phyloP scores from a whole-genome alignment of 2,329 filamentous ascomycete genomes.

The Thyridium curvatum region DNA sequence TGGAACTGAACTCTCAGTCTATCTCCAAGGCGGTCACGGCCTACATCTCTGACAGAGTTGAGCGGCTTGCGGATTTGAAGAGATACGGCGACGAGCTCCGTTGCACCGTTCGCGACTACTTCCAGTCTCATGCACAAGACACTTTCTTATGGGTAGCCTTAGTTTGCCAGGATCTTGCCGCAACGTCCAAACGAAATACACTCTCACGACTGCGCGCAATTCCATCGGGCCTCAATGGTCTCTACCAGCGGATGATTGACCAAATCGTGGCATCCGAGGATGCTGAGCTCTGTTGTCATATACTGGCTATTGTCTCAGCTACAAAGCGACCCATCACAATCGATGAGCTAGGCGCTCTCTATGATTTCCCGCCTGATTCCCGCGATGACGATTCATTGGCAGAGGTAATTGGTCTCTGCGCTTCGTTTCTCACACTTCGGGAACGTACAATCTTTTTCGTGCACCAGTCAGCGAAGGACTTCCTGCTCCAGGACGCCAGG shows the following conservation, averaged over 20 bases:
- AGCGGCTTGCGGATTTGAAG: slow-evolving; percentile 17
- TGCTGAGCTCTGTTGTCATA: slow-evolving; percentile 18
- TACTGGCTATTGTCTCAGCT: slow-evolving; percentile 23
- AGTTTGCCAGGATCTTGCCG: slow-evolving; percentile 26
- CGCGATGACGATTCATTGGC: slow-evolving; percentile 9
- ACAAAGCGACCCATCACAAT: slow-evolving; percentile 29
- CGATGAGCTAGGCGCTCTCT: slow-evolving; percentile 21
- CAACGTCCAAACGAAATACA: too few relatives aligned
- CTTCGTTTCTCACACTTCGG: slow-evolving; percentile 30
- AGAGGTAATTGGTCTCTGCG: slow-evolving; percentile 24
- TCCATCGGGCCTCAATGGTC: slow-evolving; percentile 23
- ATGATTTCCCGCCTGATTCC: slow-evolving; percentile 7
- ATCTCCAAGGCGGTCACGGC: slow-evolving; percentile 20
- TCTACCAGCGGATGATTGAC: slow-evolving; percentile 31
- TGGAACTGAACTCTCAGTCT: slow-evolving; percentile 28
- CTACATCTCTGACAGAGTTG: slow-evolving; percentile 29
- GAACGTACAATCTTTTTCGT: slow-evolving; percentile 24
- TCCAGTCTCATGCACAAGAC: slow-evolving; percentile 23
- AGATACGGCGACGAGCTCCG: slow-evolving; percentile 13
- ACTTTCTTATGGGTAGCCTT: slow-evolving; percentile 39
- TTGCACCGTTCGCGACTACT: slow-evolving; percentile 12
- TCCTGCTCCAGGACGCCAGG: slow-evolving; percentile 16
- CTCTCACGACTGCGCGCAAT: too few relatives aligned
- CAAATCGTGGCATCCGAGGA: slow-evolving; percentile 21
- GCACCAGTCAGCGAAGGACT: slow-evolving; percentile 38